Evolutionary conservation across 495 filamentous ascomycete genomes (phyloP).

Genomic region (Penicillium macrosclerotiorum): DNA sequence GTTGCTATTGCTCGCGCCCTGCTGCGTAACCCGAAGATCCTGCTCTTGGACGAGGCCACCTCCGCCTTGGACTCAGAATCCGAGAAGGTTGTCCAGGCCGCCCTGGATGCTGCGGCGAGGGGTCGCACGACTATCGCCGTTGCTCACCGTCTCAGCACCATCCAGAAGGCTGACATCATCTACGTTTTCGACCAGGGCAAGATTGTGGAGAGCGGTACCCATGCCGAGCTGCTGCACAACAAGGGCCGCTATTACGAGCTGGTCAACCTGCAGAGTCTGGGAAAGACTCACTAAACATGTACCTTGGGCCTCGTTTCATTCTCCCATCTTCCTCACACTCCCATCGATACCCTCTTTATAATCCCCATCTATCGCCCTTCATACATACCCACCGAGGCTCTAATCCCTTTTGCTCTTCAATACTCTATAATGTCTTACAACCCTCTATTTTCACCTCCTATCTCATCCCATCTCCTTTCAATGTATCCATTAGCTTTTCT

Average conservation of each 20-base stretch:
- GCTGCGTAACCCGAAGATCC: conserved; percentile 65
- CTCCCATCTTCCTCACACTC: not conserved
- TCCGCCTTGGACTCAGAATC: conserved; percentile 77
- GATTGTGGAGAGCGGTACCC: conserved; percentile 72
- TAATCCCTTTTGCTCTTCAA: not conserved
- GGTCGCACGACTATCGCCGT: conserved; percentile 79
- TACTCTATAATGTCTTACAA: not conserved
- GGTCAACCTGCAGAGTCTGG: conserved; percentile 76
- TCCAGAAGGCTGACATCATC: conserved; percentile 80
- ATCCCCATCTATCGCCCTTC: not conserved
- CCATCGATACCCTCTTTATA: not conserved
- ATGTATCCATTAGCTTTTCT: conserved; percentile 4
- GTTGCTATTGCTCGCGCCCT: conserved; percentile 75
- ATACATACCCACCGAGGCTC: not conserved
- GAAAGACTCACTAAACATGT: conserved; percentile 50
- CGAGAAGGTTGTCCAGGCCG: conserved; percentile 80
- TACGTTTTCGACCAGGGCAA: conserved; percentile 78
- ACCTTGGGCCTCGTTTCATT: not conserved
- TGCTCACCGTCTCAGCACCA: conserved; percentile 73
- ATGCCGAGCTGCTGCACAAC: conserved; percentile 62
- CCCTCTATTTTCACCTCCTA: not conserved
- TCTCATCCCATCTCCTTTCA: conserved; percentile 3
- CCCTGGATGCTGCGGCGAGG: conserved; percentile 69
- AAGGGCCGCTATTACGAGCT: conserved; percentile 74
- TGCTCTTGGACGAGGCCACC: conserved; percentile 82